phyloP scores from a whole-genome alignment of 371 early-diverging fungal genomes.

The Encephalitozoon intestinalis region DNA sequence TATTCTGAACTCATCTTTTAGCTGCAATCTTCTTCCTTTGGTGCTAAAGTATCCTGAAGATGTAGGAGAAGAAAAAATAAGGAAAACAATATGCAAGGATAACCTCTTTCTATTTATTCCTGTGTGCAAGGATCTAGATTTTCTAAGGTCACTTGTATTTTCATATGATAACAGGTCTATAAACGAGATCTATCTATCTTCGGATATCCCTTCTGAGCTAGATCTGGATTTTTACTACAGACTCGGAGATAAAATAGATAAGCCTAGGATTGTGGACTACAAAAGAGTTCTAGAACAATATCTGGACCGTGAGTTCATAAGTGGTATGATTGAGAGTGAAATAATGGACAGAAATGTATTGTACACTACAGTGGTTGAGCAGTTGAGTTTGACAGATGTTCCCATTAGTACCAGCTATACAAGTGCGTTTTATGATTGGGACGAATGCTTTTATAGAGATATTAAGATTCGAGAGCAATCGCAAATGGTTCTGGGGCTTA shows the following conservation, averaged over 20 bases:
- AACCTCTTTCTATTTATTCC: background rate
- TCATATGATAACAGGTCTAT: background rate
- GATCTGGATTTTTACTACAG: background rate
- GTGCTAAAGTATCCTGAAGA: constrained; percentile 24
- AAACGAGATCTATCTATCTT: background rate
- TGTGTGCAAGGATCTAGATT: background rate
- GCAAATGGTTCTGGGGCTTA: background rate
- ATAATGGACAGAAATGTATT: background rate
- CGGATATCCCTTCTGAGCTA: background rate
- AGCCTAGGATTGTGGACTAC: constrained; percentile 13
- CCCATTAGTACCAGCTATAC: constrained; percentile 17
- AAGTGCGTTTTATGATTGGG: background rate
- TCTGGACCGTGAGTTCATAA: constrained; percentile 16
- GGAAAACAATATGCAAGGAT: background rate
- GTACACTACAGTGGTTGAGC: background rate
- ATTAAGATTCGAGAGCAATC: background rate
- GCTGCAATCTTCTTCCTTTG: background rate
- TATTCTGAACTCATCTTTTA: background rate
- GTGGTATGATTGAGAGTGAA: background rate
- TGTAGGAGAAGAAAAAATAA: background rate
- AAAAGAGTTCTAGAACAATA: background rate
- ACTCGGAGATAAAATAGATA: background rate
- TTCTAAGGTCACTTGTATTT: background rate
- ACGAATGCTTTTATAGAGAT: constrained; percentile 17
- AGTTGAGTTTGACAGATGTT: background rate